Conservation (phyloP, 495 filamentous ascomycete species). For the Aspergillus diversus region DNA sequence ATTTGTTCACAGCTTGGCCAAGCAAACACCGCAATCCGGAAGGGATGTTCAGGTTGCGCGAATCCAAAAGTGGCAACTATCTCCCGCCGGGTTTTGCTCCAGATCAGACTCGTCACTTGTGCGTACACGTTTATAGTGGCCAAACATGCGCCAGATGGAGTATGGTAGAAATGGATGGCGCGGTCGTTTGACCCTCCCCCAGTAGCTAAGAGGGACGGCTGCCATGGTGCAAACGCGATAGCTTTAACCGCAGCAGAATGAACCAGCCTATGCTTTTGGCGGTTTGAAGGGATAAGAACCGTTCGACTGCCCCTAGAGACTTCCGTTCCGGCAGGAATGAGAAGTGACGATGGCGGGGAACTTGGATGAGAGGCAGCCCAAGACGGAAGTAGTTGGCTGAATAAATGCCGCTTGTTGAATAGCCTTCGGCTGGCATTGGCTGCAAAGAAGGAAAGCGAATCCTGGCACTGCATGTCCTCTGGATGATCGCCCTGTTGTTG, state of each 20-base stretch:
- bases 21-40: conserved; percentile 89
- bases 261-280: conserved; percentile 71
- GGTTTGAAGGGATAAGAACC: conserved; percentile 44
- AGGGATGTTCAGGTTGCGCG: conserved; percentile 89
- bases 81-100: conserved; percentile 83
- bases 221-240: conserved; percentile 97
- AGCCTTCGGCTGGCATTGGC: conserved; percentile 23
- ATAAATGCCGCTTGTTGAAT: conserved; percentile 28
- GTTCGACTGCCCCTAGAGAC: conserved; percentile 37
- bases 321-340: conserved; percentile 34
- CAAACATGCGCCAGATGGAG: conserved; percentile 78
- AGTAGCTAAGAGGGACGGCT: conserved; percentile 82
- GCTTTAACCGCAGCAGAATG: conserved; percentile 94
- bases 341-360: conserved; percentile 28
- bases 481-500: conserved; percentile 15
- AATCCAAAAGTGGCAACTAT: conserved; percentile 95
- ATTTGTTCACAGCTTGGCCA: conserved; percentile 94
- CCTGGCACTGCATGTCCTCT: conserved; percentile 20
- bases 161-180: conserved; percentile 95
- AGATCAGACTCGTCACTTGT: conserved; percentile 91
- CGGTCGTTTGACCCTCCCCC: conserved; percentile 94
- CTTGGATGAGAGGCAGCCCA: conserved; percentile 31
- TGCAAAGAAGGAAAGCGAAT: conserved; percentile 29
- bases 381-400: conserved; percentile 35
- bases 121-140: conserved; percentile 91